Evolutionary conservation across 164 flowering plant genomes (phyloP).

Genomic region (Vitis cinerea): DNA sequence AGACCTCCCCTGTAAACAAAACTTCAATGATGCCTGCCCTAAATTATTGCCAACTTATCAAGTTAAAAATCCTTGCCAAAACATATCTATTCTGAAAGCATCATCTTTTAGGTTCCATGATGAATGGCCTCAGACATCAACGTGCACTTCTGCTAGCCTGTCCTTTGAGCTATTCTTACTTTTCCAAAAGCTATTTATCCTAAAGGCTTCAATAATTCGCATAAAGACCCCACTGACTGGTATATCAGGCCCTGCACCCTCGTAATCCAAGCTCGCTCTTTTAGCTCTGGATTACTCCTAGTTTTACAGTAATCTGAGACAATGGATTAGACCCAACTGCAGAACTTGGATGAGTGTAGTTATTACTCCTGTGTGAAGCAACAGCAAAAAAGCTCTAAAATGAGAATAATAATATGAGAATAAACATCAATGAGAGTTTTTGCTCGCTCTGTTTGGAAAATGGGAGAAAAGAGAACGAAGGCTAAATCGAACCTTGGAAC

Average conservation of each 20-base stretch:
- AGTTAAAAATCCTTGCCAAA: neutral
- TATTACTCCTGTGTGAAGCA: too few species aligned
- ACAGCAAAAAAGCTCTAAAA: too few species aligned
- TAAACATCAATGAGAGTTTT: too few species aligned
- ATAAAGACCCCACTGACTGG: conserved; percentile 17
- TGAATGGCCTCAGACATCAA: conserved; percentile 18
- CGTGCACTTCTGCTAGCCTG: conserved; percentile 21
- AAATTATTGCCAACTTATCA: too few species aligned
- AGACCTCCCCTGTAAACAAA: neutral
- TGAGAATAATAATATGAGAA: too few species aligned
- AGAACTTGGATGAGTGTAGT: neutral
- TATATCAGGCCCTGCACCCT: neutral
- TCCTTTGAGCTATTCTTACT: conserved; percentile 19
- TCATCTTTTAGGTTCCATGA: conserved; percentile 14
- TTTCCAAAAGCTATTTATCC: conserved; percentile 18
- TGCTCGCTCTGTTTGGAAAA: too few species aligned
- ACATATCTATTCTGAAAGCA: neutral
- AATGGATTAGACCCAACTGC: neutral
- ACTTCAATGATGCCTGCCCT: conserved; percentile 7
- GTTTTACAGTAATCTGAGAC: neutral
- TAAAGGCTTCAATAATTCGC: conserved; percentile 21
- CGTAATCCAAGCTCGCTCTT: neutral
- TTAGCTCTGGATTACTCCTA: neutral
- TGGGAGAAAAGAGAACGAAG: too few species aligned
- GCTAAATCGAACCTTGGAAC: too few species aligned